Conservation (phyloP, 441 rosid genomes). For the Aleurites moluccanus region DNA sequence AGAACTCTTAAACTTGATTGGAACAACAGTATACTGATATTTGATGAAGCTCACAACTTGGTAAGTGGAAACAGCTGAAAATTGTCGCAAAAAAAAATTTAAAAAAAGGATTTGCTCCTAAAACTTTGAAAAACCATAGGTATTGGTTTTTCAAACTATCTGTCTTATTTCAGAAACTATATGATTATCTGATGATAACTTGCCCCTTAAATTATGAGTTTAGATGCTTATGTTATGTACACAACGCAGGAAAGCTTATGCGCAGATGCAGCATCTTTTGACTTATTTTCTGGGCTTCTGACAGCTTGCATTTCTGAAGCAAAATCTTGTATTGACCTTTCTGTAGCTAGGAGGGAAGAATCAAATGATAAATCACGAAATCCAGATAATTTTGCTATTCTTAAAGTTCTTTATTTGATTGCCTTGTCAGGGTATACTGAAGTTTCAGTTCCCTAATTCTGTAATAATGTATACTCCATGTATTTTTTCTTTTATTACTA, state of each 20-base stretch:
- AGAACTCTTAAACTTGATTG: slow-evolving; percentile 64
- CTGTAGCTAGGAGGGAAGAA: slow-evolving; percentile 60
- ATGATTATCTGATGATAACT: slow-evolving; percentile 3
- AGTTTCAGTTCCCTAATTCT: slow-evolving; percentile 2
- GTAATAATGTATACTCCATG: slow-evolving; percentile 1
- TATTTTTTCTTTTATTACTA: slow-evolving; percentile 1
- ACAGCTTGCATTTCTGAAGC: slow-evolving; percentile 93
- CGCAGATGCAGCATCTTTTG: slow-evolving; percentile 97
- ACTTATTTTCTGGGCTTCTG: slow-evolving; percentile 72
- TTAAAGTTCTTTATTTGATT: slow-evolving; percentile 56
- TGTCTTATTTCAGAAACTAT: slow-evolving; percentile 10
- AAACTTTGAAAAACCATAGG: not conserved
- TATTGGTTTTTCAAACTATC: slow-evolving; percentile 5
- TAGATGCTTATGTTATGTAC: slow-evolving; percentile 23
- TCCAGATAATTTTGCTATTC: slow-evolving; percentile 93
- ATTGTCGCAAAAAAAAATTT: slow-evolving; percentile 1
- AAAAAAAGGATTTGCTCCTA: not conserved
- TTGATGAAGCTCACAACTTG: slow-evolving; percentile 99
- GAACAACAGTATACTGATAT: slow-evolving; percentile 70
- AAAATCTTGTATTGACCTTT: slow-evolving; percentile 73
- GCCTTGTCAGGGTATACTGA: slow-evolving; percentile 8
- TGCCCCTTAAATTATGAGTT: slow-evolving; percentile 10
- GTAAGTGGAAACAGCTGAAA: slow-evolving; percentile 47
- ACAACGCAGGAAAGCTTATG: slow-evolving; percentile 83
- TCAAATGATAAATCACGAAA: slow-evolving; percentile 67